Evolutionary conservation across 2,329 filamentous ascomycete species (phyloP), one percentile per base, ranked within the genome.

Genomic region (Clonostachys sp.): DNA sequence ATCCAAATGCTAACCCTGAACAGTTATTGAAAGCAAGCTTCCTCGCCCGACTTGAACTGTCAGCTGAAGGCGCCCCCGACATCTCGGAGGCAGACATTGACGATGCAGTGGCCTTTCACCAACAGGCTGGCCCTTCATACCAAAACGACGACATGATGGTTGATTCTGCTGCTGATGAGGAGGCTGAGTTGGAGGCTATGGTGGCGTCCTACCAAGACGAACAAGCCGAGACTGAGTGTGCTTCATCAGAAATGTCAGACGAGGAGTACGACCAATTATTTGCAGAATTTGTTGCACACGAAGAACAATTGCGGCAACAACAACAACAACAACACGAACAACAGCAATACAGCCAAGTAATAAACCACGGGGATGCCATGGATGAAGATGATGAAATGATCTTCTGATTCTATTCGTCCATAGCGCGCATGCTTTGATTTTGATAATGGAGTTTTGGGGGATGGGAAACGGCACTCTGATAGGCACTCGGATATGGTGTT

Each of bases 211-310:
- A 70, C 53, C 63, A 73, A 49, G 57, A 61, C 43, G 57, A 61
- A 35, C 55, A 58, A 18, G 45, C 49, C 38, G 40, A 49, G 36
- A 35, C 52, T 6, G 56, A 53, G 34, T 59, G 56, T n/a, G 64
- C 63, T 7, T 67, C 70, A 3, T 57, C 63, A 9, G 58, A 61
- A 1, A 61, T 72, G 34, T 74, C 68, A 1, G 80, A 84, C 45
- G 80, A 83, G 42, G 80, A 83, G 41, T 85, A 83, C 55, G 81
- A 85, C 52, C 66, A 73, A 42, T 63, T 84, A 10, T 85, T 96
- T 51, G 64, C 60, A 12, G 66, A 70, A 48, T 54, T 70, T 14
- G 56, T 68, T 9, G 55, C 61, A 12, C 61, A 64, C 50, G 62
- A 68, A 47, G 24, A 30, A 30, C 24, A 30, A 30, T 30, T 30